These are phyloP conservation scores for Setomelanomma holmii DNA, from an alignment of 2,329 filamentous ascomycete species.

Conservation along the genomic window DNA sequence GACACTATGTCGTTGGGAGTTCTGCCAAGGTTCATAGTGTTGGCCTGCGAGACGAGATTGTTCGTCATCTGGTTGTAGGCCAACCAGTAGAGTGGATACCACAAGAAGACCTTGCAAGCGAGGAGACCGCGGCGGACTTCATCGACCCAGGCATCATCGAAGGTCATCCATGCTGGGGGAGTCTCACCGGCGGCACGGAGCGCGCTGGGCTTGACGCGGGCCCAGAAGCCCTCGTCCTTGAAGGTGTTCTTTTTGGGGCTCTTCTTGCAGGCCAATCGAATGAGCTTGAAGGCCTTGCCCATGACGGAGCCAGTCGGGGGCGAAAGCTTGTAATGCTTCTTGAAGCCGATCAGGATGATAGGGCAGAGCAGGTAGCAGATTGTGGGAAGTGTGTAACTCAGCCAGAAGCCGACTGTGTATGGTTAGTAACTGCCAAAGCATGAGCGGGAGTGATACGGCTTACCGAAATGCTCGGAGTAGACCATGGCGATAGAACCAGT, in stretches of 20 bases:
- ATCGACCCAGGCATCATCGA: slow-evolving; percentile 81
- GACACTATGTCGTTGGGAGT: slow-evolving; percentile 80
- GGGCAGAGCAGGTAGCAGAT: slow-evolving; percentile 66
- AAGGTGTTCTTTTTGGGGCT: slow-evolving; percentile 30
- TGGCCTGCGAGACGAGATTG: slow-evolving; percentile 73
- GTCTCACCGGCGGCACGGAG: slow-evolving; percentile 47
- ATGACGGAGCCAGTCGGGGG: slow-evolving; percentile 76
- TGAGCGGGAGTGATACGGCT: slow-evolving; percentile 73
- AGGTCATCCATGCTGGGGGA: slow-evolving; percentile 76
- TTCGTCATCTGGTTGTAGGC: slow-evolving; percentile 65
- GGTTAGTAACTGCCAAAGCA: not conserved
- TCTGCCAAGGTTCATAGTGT: slow-evolving; percentile 70
- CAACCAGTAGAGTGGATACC: slow-evolving; percentile 61
- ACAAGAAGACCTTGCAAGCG: slow-evolving; percentile 56
- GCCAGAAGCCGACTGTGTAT: slow-evolving; percentile 58
- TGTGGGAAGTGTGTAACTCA: slow-evolving; percentile 73
- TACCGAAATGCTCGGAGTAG: slow-evolving; percentile 59
- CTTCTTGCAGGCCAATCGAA: slow-evolving; percentile 54
- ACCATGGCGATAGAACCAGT: slow-evolving; percentile 47
- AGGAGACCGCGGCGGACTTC: slow-evolving; percentile 34
- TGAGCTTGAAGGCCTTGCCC: slow-evolving; percentile 69
- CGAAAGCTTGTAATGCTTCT: slow-evolving; percentile 68
- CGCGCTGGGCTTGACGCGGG: slow-evolving; percentile 65
- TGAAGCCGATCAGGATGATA: slow-evolving; percentile 65
- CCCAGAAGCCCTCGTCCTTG: slow-evolving; percentile 60